Conservation (phyloP, 2,329 filamentous ascomycete species). For the Fusarium vanettenii region DNA sequence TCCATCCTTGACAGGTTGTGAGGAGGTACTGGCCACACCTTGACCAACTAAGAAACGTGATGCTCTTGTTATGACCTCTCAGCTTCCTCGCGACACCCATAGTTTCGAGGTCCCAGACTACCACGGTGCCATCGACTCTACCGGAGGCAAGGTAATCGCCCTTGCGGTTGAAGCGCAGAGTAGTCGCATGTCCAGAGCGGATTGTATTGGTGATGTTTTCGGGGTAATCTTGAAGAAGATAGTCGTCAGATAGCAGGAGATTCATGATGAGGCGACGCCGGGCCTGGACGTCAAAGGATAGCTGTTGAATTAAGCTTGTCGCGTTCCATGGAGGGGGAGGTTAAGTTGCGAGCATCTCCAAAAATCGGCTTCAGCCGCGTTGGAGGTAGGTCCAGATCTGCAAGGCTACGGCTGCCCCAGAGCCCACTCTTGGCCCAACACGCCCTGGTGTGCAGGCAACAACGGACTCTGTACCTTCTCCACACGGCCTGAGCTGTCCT, state of each 20-base stretch:
- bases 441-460: conserved; percentile 27
- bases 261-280: conserved; percentile 59
- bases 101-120: conserved; percentile 97
- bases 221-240: conserved; percentile 83
- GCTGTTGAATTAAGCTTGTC: conserved; percentile 15
- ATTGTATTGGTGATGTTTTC: conserved; percentile 90
- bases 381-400: conserved; percentile 37
- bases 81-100: conserved; percentile 96
- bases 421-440: not conserved
- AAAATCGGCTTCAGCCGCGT: conserved; percentile 42
- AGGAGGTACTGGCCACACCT: conserved; percentile 90
- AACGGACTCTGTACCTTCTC: conserved; percentile 18
- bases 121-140: conserved; percentile 91
- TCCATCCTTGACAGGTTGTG: conserved; percentile 95
- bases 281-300: not conserved
- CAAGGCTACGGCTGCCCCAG: conserved; percentile 47
- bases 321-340: conserved; percentile 34
- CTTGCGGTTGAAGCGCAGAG: conserved; percentile 88
- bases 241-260: conserved; percentile 70
- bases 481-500: conserved; percentile 32
- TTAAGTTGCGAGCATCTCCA: conserved; percentile 24
- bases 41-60: conserved; percentile 96
- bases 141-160: conserved; percentile 96
- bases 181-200: conserved; percentile 75
- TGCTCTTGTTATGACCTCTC: conserved; percentile 90